Evolutionary conservation across 805 yeast species (phyloP), one percentile per base, ranked within the genome.

Genomic region (Saccharomycopsis vini): DNA sequence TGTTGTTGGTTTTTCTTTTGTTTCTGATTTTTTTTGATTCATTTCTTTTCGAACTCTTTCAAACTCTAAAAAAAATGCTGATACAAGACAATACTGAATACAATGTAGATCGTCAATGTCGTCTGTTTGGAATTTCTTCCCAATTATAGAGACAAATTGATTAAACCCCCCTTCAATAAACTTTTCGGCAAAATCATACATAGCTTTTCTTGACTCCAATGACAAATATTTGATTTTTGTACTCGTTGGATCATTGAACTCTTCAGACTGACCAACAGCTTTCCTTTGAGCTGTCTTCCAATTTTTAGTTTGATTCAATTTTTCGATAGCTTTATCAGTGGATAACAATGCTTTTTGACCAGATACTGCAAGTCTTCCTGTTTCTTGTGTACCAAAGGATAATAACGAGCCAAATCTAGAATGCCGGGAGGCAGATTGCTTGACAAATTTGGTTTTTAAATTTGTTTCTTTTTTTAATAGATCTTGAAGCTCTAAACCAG

Each of bases 321-420:
- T 71, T 20, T 73, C 71, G 29, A 90, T 60, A 0, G 88, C 66
- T 36, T 75, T 69, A n/a, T 62, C 56, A 6, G 70, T 68, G 36
- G 70, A 66, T 9, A 67, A 52, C 3, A 82, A 54, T 3, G 79
- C 86, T 23, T 74, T 73, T 52, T 84, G 89, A 2, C 95, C 92
- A 2, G 92, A 72, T 1, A 87, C 72, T 4, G 85, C 74, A 16
- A 83, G 60, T 23, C 83, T 66, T 3, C 65, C 68, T 23, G 77
- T 67, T 42, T 79, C 78, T 20, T 72, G 69, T 16, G 81, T 74
- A 47, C 80, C 77, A 24, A 90, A 68, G 2, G 95, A 79, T 9
- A 88, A 61, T 50, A 89, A 64, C 0, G 97, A 79, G 1, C 98
- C 98, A 64, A 90, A 90, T 42, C 95, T 71, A 2, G 92, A 89